Evolutionary conservation across 176 grass and related monocot species (phyloP).

Genomic region (Lolium rigidum): DNA sequence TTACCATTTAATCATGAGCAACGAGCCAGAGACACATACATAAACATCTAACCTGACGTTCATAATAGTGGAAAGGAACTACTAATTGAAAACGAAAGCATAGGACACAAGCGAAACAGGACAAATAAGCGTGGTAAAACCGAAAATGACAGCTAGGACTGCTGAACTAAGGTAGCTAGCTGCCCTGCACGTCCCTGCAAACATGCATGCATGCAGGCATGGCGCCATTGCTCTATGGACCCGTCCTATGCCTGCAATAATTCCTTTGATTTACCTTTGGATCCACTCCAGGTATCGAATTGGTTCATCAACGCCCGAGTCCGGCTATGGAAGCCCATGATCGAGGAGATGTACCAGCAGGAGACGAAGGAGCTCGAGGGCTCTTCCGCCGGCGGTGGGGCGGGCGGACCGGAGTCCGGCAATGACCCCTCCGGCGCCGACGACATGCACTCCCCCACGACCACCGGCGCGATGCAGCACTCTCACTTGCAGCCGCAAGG

Average conservation of each 20-base stretch:
- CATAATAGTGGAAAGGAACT: conserved; percentile 24
- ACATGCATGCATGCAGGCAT: conserved; percentile 44
- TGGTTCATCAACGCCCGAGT: conserved; percentile 99
- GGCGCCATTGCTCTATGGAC: conserved; percentile 42
- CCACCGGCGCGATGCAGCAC: conserved; percentile 48
- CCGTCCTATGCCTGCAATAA: conserved; percentile 49
- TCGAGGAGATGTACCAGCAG: conserved; percentile 99
- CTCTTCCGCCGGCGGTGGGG: conserved; percentile 55
- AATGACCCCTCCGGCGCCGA: conserved; percentile 50
- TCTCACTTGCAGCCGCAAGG: conserved; percentile 32
- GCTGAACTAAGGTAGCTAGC: neutral
- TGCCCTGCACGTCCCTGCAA: conserved; percentile 36
- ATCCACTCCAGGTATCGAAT: conserved; percentile 86
- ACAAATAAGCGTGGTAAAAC: conserved; percentile 39
- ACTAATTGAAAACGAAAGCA: conserved; percentile 15
- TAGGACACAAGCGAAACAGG: conserved; percentile 24
- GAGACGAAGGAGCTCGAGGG: conserved; percentile 74
- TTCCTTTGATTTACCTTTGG: conserved; percentile 47
- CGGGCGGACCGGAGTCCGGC: conserved; percentile 42
- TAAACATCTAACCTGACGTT: neutral
- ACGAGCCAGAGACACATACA: neutral
- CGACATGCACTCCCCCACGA: conserved; percentile 53
- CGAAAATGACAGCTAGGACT: conserved; percentile 36
- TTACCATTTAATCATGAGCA: conserved; percentile 16
- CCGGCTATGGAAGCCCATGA: conserved; percentile 99